Conservation (phyloP, 208 protist genomes). For the Sergeia podlipaevii region DNA sequence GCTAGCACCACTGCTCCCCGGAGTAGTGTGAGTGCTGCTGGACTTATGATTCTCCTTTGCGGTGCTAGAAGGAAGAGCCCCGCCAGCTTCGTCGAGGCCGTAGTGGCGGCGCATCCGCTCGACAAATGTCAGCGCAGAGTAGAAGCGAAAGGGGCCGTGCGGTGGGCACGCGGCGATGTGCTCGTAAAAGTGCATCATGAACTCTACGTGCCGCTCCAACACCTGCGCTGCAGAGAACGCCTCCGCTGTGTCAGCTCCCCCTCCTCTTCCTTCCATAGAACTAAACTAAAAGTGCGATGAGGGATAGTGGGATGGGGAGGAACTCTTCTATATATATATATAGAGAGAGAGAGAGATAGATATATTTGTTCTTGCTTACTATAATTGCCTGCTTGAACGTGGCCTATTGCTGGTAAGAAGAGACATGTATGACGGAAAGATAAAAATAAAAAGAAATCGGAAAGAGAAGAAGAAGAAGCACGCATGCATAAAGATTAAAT, state of each 20-base stretch:
- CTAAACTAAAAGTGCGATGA: background rate
- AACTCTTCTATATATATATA: too few relatives aligned
- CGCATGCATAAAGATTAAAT: too few relatives aligned
- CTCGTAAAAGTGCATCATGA: slow-evolving; percentile 71
- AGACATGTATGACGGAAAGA: background rate
- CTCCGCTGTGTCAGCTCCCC: background rate
- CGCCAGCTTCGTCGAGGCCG: background rate
- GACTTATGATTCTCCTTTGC: background rate
- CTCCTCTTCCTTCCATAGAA: slow-evolving; percentile 1
- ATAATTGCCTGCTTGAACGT: too few relatives aligned
- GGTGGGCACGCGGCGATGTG: slow-evolving; percentile 66
- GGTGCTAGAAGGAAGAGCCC: background rate
- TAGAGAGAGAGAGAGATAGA: background rate
- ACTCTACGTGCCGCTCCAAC: slow-evolving; percentile 45
- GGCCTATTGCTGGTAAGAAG: background rate
- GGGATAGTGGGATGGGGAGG: too few relatives aligned
- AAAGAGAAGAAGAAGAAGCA: background rate
- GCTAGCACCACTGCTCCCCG: background rate
- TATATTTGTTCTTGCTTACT: too few relatives aligned
- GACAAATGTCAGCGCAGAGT: slow-evolving; percentile 63
- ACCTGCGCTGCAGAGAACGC: slow-evolving; percentile 10
- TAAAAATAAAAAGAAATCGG: slow-evolving; percentile 1
- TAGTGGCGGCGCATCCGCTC: slow-evolving; percentile 35
- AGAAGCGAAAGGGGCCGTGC: slow-evolving; percentile 66
- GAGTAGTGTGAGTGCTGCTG: background rate